phyloP scores from a whole-genome alignment of 805 yeast genomes.

The Wickerhamiella vanderwaltii region DNA sequence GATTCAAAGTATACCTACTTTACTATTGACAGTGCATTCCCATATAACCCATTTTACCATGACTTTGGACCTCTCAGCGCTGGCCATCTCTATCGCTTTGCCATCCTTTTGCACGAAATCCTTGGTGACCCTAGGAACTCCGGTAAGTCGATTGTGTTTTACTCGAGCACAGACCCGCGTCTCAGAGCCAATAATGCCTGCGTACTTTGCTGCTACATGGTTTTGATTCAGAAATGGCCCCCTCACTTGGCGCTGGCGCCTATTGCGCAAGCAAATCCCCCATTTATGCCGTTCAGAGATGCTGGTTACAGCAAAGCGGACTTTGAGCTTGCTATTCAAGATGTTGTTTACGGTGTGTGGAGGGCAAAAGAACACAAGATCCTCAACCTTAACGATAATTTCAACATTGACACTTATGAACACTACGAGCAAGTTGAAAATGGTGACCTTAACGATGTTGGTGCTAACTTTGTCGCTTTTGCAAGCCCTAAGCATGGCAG shows the following conservation, averaged over 20 bases:
- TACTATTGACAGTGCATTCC: conserved; percentile 84
- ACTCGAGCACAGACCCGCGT: conserved; percentile 68
- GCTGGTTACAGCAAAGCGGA: conserved; percentile 97
- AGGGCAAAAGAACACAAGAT: conserved; percentile 88
- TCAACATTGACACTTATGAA: conserved; percentile 89
- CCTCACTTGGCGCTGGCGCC: conserved; percentile 97
- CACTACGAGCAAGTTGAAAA: conserved; percentile 91
- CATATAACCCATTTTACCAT: conserved; percentile 87
- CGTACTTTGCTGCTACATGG: conserved; percentile 84
- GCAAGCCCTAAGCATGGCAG: conserved; percentile 68
- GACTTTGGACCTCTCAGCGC: conserved; percentile 95
- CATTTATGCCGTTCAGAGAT: conserved; percentile 89
- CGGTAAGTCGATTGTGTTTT: conserved; percentile 81
- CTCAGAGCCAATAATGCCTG: conserved; percentile 92
- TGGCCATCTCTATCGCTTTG: conserved; percentile 88
- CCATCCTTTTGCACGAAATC: conserved; percentile 84
- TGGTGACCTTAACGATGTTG: conserved; percentile 86
- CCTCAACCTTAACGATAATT: conserved; percentile 62
- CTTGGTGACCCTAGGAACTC: conserved; percentile 74
- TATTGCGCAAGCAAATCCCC: conserved; percentile 79
- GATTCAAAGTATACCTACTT: conserved; percentile 67
- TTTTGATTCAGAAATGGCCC: conserved; percentile 91
- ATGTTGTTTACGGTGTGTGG: conserved; percentile 93
- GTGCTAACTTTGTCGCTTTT: conserved; percentile 92
- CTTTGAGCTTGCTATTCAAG: conserved; percentile 86